Evolutionary conservation across 2,329 filamentous ascomycete genomes (phyloP).

Genomic region (Cercospora berteroae): DNA sequence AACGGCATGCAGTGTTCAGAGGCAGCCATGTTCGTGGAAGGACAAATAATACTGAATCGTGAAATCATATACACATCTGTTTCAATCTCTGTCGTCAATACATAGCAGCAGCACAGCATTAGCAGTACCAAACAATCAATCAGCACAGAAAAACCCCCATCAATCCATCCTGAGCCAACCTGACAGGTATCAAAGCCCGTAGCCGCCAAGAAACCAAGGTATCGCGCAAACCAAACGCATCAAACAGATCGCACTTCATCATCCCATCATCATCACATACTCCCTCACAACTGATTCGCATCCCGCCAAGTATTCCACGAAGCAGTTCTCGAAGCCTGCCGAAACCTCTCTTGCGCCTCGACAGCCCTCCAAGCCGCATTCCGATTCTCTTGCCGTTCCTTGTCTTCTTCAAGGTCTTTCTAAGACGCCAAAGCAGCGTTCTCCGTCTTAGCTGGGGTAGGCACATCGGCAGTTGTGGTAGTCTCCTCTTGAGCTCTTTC

Average conservation of each 20-base stretch:
- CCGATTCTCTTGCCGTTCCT: constrained; percentile 7
- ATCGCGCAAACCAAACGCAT: constrained; percentile 8
- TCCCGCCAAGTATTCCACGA: constrained; percentile 14
- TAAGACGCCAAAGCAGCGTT: constrained; percentile 26
- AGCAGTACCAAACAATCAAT: not conserved
- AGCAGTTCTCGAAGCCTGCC: constrained; percentile 2
- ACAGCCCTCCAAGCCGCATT: constrained; percentile 6
- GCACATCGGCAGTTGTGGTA: constrained; percentile 18
- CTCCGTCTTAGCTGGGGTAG: constrained; percentile 20
- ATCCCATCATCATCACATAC: not conserved
- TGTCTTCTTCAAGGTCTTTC: constrained; percentile 13
- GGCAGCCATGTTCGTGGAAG: not conserved
- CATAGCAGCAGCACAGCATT: not conserved
- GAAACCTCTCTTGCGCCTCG: constrained; percentile 5
- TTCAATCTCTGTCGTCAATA: not conserved
- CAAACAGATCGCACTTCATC: not conserved
- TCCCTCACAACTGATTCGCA: constrained; percentile 8
- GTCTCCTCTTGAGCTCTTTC: constrained; percentile 25
- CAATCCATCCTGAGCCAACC: not conserved
- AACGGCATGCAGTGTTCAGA: not conserved
- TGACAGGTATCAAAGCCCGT: not conserved
- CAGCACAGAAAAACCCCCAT: not conserved
- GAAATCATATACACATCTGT: not conserved
- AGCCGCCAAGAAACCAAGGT: constrained; percentile 8
- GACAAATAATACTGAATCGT: not conserved